Conservation (phyloP, 176 grass and related monocot genomes). For the Rhynchospora breviuscula region DNA sequence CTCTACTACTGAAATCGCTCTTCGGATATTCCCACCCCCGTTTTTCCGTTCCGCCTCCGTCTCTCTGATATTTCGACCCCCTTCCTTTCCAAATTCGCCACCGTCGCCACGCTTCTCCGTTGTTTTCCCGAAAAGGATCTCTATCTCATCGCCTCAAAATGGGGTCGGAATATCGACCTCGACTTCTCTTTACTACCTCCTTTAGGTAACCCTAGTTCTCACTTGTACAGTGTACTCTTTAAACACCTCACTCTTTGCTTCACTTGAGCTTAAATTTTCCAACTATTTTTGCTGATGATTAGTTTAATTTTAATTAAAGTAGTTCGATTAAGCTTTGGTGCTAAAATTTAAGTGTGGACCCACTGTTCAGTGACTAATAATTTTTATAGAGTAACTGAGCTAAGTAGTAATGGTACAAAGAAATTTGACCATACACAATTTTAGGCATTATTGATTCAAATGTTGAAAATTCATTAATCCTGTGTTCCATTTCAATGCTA, state of each 20-base stretch:
- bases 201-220: conserved; percentile 4
- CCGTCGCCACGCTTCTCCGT: not conserved
- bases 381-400: not conserved
- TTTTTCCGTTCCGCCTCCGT: not conserved
- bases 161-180: conserved; percentile 9
- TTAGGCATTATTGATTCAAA: not conserved
- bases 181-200: not conserved
- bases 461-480: not conserved
- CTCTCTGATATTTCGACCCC: conserved; percentile 7
- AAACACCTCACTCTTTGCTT: not conserved
- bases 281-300: not conserved
- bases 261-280: not conserved
- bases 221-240: not conserved
- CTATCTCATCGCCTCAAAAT: not conserved
- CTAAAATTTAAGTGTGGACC: not conserved
- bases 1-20: not conserved
- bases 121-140: not conserved
- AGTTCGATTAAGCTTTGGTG: not conserved
- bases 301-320: not conserved
- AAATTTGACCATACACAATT: not conserved
- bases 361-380: not conserved
- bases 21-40: conserved; percentile 2
- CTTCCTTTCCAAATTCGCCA: not conserved
- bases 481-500: not conserved
- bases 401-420: not conserved